These are phyloP conservation scores for Tephrocybe rancida DNA, from an alignment of 768 basidiomycete species.

Conservation along the genomic window DNA sequence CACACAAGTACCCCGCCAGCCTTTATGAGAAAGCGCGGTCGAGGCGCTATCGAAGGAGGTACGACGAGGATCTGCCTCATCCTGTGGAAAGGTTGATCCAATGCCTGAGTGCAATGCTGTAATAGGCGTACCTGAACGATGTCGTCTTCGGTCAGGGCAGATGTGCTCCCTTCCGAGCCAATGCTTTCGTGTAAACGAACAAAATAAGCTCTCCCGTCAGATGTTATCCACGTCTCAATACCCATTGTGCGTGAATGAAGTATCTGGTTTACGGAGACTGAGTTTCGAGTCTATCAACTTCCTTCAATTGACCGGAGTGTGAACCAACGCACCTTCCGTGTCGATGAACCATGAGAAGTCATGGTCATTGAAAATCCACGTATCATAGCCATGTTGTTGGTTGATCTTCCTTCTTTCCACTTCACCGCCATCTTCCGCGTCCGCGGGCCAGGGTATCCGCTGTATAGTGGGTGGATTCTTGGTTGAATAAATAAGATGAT, in stretches of 20 bases:
- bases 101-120: too few relatives aligned
- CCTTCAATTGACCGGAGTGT: neutral
- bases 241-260: conserved; percentile 56
- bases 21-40: conserved; percentile 23
- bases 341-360: conserved; percentile 79
- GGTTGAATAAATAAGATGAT: conserved; percentile 75
- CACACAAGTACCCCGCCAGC: conserved; percentile 81
- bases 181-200: conserved; percentile 59
- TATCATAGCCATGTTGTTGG: conserved; percentile 56
- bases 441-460: conserved; percentile 81
- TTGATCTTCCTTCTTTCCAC: conserved; percentile 32
- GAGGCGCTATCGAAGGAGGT: conserved; percentile 21
- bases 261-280: conserved; percentile 73
- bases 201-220: conserved; percentile 82
- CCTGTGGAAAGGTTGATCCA: conserved; percentile 7
- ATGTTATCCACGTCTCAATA: conserved; percentile 83
- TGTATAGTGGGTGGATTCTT: conserved; percentile 75
- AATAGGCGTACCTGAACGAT: conserved; percentile 19
- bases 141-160: conserved; percentile 22
- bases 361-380: conserved; percentile 68
- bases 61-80: conserved; percentile 12
- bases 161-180: conserved; percentile 21
- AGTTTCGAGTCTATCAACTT: neutral
- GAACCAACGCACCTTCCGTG: conserved; percentile 54
- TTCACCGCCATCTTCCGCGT: conserved; percentile 36